Evolutionary conservation across 2,329 filamentous ascomycete genomes (phyloP).

Genomic region (Penicillium aurantiogriseum): DNA sequence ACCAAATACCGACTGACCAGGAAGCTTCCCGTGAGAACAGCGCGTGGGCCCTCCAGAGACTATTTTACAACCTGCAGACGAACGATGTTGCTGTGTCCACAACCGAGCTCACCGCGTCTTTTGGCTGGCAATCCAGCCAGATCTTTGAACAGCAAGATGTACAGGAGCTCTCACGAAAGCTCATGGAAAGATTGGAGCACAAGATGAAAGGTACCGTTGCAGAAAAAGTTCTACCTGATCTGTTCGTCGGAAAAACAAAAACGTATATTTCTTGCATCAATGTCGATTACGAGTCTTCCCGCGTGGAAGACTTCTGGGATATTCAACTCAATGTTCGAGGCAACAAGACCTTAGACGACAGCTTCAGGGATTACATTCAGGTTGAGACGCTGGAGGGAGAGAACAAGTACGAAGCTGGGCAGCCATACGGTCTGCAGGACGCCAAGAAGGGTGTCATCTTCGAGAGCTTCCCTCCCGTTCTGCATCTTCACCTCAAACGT

Average conservation of each 20-base stretch:
- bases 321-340: slow-evolving; percentile 95
- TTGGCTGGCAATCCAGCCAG: slow-evolving; percentile 96
- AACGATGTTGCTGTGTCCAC: slow-evolving; percentile 81
- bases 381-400: slow-evolving; percentile 97
- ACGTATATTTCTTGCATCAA: slow-evolving; percentile 99
- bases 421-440: slow-evolving; percentile 88
- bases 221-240: slow-evolving; percentile 80
- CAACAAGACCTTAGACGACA: slow-evolving; percentile 88
- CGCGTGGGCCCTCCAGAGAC: slow-evolving; percentile 85
- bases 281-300: slow-evolving; percentile 93
- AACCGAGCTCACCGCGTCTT: slow-evolving; percentile 90
- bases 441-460: slow-evolving; percentile 98
- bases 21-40: slow-evolving; percentile 81
- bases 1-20: slow-evolving; percentile 89
- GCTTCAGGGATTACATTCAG: slow-evolving; percentile 93
- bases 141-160: slow-evolving; percentile 99
- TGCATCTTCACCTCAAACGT: slow-evolving; percentile 92
- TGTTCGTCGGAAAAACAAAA: slow-evolving; percentile 98
- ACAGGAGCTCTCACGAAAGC: slow-evolving; percentile 89
- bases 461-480: slow-evolving; percentile 86
- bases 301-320: slow-evolving; percentile 98
- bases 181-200: slow-evolving; percentile 96
- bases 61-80: slow-evolving; percentile 94
- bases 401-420: slow-evolving; percentile 94
- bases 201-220: slow-evolving; percentile 96